Conservation (phyloP, 164 flowering plant genomes). For the Vitis cinerea region DNA sequence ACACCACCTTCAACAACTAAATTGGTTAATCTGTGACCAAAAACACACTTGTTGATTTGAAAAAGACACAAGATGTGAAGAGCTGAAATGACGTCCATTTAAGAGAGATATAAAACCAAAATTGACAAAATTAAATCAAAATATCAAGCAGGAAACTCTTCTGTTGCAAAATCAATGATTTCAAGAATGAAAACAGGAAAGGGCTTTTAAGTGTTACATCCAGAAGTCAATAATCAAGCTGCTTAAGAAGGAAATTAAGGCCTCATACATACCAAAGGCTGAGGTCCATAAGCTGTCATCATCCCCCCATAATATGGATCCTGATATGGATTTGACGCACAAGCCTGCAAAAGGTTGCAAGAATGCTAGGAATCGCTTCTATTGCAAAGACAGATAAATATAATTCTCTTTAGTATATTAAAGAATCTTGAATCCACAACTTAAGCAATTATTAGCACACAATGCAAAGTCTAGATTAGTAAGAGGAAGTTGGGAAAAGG, state of each 20-base stretch:
- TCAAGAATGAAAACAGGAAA: neutral
- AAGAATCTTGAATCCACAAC: neutral
- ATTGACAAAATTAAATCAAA: neutral
- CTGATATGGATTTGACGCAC: slow-evolving; percentile 65
- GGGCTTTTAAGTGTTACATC: neutral
- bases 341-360: slow-evolving; percentile 54
- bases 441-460: neutral
- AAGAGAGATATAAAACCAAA: neutral
- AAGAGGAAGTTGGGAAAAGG: neutral
- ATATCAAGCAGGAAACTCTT: neutral
- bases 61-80: too few relatives aligned
- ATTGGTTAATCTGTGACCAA: too few relatives aligned
- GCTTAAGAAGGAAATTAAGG: too few relatives aligned
- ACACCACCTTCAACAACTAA: too few relatives aligned
- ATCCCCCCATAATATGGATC: slow-evolving; percentile 86
- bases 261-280: slow-evolving; percentile 57
- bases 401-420: neutral
- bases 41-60: too few relatives aligned
- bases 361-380: slow-evolving; percentile 8
- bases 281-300: slow-evolving; percentile 75
- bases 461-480: neutral
- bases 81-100: too few relatives aligned
- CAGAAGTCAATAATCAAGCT: too few relatives aligned
- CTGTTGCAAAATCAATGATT: neutral
- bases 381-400: neutral